Evolutionary conservation across 1,284 basidiomycete genomes (phyloP).

Genomic region (Rhodotorula sp.): DNA sequence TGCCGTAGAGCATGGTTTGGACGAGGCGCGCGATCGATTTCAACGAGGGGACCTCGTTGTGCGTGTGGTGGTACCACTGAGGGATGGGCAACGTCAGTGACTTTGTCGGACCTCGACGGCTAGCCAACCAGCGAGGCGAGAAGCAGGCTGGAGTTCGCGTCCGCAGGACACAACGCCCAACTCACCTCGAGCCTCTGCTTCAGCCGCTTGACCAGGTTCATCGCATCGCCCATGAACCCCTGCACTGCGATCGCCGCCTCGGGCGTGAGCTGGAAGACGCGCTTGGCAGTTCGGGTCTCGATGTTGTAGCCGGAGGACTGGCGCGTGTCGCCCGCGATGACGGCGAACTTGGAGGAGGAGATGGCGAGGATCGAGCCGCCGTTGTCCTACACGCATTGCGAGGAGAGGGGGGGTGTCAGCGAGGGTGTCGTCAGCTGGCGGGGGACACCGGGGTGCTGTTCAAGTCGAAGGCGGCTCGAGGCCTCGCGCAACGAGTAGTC

Average conservation of each 20-base stretch:
- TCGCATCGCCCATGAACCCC: conserved; percentile 91
- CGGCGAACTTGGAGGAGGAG: conserved; percentile 83
- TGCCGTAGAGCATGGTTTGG: conserved; percentile 90
- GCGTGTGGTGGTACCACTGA: conserved; percentile 92
- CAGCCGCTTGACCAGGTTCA: conserved; percentile 91
- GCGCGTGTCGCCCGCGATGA: conserved; percentile 90
- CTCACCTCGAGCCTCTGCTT: conserved; percentile 85
- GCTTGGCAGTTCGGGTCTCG: conserved; percentile 92
- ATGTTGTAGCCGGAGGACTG: conserved; percentile 93
- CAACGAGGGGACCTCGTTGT: conserved; percentile 88
- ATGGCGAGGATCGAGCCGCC: conserved; percentile 93
- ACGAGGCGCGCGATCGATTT: conserved; percentile 88
- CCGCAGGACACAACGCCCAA: conserved; percentile 1
- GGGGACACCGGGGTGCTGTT: not conserved
- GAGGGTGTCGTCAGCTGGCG: too few relatives aligned
- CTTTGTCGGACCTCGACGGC: not conserved
- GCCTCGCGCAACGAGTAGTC: not conserved
- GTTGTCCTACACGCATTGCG: conserved; percentile 48
- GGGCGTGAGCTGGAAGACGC: conserved; percentile 85
- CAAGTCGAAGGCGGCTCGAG: not conserved
- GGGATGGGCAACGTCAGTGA: not conserved
- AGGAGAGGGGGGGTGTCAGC: not conserved
- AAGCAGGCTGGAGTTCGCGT: too few relatives aligned
- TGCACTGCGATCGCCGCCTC: conserved; percentile 88
- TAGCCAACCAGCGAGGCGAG: too few relatives aligned